A percentile compares a stretch with the other conserved stretches of the same genome.
Evolutionary conservation across 2,329 filamentous ascomycete genomes (phyloP).

Genomic region (Ilyonectria sp.): DNA sequence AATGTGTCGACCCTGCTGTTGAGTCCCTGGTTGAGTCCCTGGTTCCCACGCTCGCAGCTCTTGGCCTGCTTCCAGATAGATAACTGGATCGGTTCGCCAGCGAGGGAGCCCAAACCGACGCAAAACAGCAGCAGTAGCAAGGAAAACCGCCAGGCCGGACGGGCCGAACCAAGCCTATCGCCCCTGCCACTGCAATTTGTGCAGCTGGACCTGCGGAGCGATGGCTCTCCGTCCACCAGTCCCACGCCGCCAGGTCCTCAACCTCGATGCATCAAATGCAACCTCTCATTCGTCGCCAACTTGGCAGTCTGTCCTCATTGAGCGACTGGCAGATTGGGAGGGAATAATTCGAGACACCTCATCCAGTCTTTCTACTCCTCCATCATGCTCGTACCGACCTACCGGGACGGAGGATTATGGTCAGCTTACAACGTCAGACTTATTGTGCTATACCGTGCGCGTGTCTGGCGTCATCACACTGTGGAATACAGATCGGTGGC

Average conservation of each 20-base stretch:
- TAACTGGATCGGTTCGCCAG: background rate
- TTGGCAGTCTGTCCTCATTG: slow-evolving; percentile 16
- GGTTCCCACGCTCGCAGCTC: background rate
- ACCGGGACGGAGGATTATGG: slow-evolving; percentile 12
- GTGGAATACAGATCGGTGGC: background rate
- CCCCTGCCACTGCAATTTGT: background rate
- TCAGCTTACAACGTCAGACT: slow-evolving; percentile 18
- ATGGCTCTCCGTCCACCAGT: slow-evolving; percentile 3
- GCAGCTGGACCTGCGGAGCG: background rate
- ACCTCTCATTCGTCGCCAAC: slow-evolving; percentile 19
- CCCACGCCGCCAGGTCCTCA: slow-evolving; percentile 15
- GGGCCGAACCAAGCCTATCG: background rate
- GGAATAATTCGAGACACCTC: slow-evolving; percentile 10
- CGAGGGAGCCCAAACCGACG: background rate
- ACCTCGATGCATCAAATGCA: slow-evolving; percentile 14
- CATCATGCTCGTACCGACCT: slow-evolving; percentile 23
- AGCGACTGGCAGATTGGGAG: slow-evolving; percentile 7
- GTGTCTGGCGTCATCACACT: background rate
- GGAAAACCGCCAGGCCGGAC: slow-evolving; percentile 3
- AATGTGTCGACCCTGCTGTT: background rate
- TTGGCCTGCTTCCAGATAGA: background rate
- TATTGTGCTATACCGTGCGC: slow-evolving; percentile 2
- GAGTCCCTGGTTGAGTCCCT: background rate
- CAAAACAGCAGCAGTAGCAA: background rate
- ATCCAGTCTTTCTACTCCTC: slow-evolving; percentile 1